Percentiles rank a stretch among this genome's conserved stretches.
phyloP scores from a whole-genome alignment of 352 stramenopile species.

The Phytopythium helicoides region DNA sequence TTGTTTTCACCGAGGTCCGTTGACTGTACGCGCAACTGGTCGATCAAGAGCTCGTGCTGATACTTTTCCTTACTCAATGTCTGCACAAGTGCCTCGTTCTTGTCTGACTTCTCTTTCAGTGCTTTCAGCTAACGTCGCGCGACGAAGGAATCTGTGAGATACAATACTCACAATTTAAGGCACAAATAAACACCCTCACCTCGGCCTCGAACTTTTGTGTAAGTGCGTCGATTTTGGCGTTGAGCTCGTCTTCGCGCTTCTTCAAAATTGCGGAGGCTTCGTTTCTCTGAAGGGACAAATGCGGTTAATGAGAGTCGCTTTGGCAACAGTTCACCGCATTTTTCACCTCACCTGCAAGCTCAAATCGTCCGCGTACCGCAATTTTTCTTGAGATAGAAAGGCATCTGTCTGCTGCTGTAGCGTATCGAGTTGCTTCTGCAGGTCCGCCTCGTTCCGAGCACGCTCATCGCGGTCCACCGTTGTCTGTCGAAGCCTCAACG shows the following conservation, averaged over 20 bases:
- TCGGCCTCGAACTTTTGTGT: slow-evolving; percentile 63
- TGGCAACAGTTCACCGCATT: not conserved
- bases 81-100: slow-evolving; percentile 55
- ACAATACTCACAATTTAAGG: not conserved
- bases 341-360: slow-evolving; percentile 36
- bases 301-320: not conserved
- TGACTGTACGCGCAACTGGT: slow-evolving; percentile 61
- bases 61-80: slow-evolving; percentile 70
- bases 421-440: slow-evolving; percentile 54
- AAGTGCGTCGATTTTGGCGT: slow-evolving; percentile 61
- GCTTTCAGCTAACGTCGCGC: slow-evolving; percentile 30
- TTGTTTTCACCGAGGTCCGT: slow-evolving; percentile 54
- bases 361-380: slow-evolving; percentile 66
- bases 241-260: slow-evolving; percentile 58
- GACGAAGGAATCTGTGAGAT: not conserved
- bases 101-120: slow-evolving; percentile 39
- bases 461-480: slow-evolving; percentile 27
- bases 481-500: slow-evolving; percentile 40
- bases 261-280: slow-evolving; percentile 45
- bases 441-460: slow-evolving; percentile 25
- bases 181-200: slow-evolving; percentile 26
- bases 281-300: slow-evolving; percentile 25
- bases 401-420: slow-evolving; percentile 53
- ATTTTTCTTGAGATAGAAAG: slow-evolving; percentile 58
- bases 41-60: slow-evolving; percentile 74